A percentile compares a stretch with the other conserved stretches of the same genome.
Evolutionary conservation across 2,329 filamentous ascomycete species (phyloP).

Genomic region (Exophiala lecanii-corni): DNA sequence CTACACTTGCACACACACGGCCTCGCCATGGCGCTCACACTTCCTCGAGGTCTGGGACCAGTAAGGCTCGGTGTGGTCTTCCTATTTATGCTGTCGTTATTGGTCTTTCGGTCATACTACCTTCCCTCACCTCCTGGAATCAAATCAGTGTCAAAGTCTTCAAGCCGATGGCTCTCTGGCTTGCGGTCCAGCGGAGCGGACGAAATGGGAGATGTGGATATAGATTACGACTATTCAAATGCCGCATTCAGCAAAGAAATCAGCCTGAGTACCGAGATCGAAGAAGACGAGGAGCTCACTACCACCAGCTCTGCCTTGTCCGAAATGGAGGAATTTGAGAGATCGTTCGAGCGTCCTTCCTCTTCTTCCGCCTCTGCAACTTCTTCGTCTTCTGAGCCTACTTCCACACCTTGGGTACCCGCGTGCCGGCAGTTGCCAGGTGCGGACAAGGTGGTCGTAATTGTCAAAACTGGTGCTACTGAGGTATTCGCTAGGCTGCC

Average conservation of each 20-base stretch:
- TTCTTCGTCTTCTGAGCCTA: background rate
- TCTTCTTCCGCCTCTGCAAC: background rate
- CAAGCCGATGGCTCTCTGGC: conserved; percentile 7
- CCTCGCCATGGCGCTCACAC: conserved; percentile 15
- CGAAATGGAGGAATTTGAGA: conserved; percentile 11
- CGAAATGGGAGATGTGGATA: conserved; percentile 10
- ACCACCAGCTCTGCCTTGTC: background rate
- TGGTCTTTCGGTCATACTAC: conserved; percentile 18
- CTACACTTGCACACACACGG: too few species aligned
- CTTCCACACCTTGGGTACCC: conserved; percentile 3
- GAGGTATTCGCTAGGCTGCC: conserved; percentile 51
- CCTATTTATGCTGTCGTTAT: conserved; percentile 10
- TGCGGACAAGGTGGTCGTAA: conserved; percentile 31
- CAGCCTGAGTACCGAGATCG: background rate
- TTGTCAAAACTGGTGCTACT: conserved; percentile 57
- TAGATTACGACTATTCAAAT: conserved; percentile 1
- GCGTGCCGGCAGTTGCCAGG: conserved; percentile 18
- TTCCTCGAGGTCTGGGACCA: conserved; percentile 16
- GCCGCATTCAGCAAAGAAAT: conserved; percentile 1
- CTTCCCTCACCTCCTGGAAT: conserved; percentile 8
- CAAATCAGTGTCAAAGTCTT: background rate
- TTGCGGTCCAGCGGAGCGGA: background rate
- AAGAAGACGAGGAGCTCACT: background rate
- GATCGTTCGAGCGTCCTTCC: conserved; percentile 2
- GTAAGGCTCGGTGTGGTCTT: conserved; percentile 14